Conservation (phyloP, 2,329 filamentous ascomycete species). For the Cryphonectria naterciae region DNA sequence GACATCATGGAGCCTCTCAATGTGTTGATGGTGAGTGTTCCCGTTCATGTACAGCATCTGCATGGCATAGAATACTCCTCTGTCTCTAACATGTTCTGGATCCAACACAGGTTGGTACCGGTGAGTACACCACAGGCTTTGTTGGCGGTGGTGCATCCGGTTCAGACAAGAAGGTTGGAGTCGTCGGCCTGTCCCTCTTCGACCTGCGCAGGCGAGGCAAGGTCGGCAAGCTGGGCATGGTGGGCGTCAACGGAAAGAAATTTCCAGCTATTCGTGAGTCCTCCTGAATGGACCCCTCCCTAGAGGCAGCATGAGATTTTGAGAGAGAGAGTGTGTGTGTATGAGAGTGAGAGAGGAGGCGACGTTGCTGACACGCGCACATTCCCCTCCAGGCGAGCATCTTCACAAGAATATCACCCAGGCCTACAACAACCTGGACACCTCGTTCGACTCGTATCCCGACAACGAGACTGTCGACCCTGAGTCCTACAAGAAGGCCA, state of each 20-base stretch:
- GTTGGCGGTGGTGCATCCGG: constrained; percentile 81
- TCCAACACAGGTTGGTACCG: constrained; percentile 74
- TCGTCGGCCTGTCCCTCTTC: constrained; percentile 87
- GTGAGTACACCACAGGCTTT: constrained; percentile 96
- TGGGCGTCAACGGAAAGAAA: constrained; percentile 84
- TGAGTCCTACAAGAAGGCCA: constrained; percentile 85
- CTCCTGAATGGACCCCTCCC: not conserved
- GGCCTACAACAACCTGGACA: constrained; percentile 88
- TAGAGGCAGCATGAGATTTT: not conserved
- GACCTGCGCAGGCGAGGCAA: constrained; percentile 87
- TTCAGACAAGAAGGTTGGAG: constrained; percentile 95
- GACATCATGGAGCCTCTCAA: constrained; percentile 62
- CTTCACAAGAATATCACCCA: constrained; percentile 84
- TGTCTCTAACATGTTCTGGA: constrained; percentile 18
- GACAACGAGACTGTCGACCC: constrained; percentile 74
- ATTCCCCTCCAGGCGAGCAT: constrained; percentile 70
- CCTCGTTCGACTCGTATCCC: constrained; percentile 82
- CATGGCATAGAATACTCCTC: constrained; percentile 26
- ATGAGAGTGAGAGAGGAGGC: not conserved
- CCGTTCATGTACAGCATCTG: not conserved
- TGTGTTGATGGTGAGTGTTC: constrained; percentile 66
- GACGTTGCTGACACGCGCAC: constrained; percentile 59
- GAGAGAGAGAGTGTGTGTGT: not conserved
- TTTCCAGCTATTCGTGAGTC: constrained; percentile 85
- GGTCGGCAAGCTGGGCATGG: constrained; percentile 85